Evolutionary conservation across 768 basidiomycete species (phyloP), one percentile per base, ranked within the genome.

Genomic region (Boletus rubropictus): DNA sequence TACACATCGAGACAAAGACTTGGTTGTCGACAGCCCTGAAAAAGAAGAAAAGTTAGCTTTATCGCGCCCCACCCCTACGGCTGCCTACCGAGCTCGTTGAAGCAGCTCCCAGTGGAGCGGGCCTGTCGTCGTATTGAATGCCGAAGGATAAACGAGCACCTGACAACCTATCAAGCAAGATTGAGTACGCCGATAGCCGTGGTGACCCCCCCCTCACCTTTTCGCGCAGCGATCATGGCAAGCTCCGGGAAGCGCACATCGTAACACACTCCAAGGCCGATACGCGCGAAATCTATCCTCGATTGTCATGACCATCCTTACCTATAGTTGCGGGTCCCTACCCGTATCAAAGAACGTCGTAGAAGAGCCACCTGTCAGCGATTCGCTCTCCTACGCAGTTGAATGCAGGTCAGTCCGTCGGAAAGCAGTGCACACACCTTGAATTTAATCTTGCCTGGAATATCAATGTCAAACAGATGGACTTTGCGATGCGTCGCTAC

Each of bases 391-490:
- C 89, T 92, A 60, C 28, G 29, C 42, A 34, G 54, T 53, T 43
- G 45, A 50, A 38, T n/a, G 15, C 27, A 33, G n/a, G 28, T 39
- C 11, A 18, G 11, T n/a, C 20, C 14, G 15, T 20, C 24, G 5
- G 5, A 37, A 25, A 38, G n/a, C 15, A 37, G 33, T 10, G n/a
- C 35, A 24, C 54, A 35, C 46, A 83, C 91, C 74, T 89, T 89
- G 76, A 93, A 93, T 17, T 67, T 89, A 63, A 95, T 92, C 62
- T 89, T 84, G 14, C 90, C 91, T 0, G 88, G 87, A 42, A 99
- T 95, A 60, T 98, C 92, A 51, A 98, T 97, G 63, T 99, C 95
- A 66, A 98, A 99, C 5, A 99, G 72, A 62, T 99, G 96, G 2
- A 98, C 78, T 67, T 99, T 99, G 44, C 95, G 84, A 68, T 98